Percentiles rank a stretch among this genome's conserved stretches.
Conservation (phyloP, 1,284 basidiomycete species). For the Leccinum insolens region DNA sequence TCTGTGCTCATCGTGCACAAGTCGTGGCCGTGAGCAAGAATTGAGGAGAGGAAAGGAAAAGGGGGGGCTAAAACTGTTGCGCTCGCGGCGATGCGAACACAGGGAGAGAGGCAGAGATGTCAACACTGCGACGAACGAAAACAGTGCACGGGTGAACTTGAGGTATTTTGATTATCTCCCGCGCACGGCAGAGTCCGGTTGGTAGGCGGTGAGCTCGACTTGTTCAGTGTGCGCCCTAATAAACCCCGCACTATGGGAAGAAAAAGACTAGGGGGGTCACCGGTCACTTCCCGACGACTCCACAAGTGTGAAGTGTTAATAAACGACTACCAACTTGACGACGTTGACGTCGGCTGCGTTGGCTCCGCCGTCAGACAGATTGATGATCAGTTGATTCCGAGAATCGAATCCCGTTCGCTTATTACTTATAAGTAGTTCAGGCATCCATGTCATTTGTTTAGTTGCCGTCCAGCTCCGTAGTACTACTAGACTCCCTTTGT, state of each 20-base stretch:
- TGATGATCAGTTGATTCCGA: background rate
- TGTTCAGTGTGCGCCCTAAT: background rate
- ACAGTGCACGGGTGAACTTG: slow-evolving; percentile 3
- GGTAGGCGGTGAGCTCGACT: background rate
- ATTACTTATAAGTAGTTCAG: background rate
- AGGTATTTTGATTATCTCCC: slow-evolving; percentile 1
- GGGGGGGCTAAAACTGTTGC: background rate
- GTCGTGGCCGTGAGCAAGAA: background rate
- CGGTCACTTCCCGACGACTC: background rate
- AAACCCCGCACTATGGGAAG: slow-evolving; percentile 1
- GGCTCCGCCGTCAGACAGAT: background rate
- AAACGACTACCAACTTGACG: background rate
- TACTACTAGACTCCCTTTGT: background rate
- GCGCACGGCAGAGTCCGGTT: slow-evolving; percentile 4
- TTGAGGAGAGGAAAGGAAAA: background rate
- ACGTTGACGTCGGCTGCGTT: background rate
- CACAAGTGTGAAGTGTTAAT: background rate
- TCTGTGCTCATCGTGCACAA: background rate
- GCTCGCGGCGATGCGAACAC: background rate
- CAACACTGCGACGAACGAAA: background rate
- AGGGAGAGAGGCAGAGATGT: background rate
- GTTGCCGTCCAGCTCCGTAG: background rate
- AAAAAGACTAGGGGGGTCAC: background rate
- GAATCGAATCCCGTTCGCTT: background rate
- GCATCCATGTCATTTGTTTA: background rate